These are phyloP conservation scores for Kwoniella heveanensis DNA, from an alignment of 768 basidiomycete species.

Conservation along the genomic window DNA sequence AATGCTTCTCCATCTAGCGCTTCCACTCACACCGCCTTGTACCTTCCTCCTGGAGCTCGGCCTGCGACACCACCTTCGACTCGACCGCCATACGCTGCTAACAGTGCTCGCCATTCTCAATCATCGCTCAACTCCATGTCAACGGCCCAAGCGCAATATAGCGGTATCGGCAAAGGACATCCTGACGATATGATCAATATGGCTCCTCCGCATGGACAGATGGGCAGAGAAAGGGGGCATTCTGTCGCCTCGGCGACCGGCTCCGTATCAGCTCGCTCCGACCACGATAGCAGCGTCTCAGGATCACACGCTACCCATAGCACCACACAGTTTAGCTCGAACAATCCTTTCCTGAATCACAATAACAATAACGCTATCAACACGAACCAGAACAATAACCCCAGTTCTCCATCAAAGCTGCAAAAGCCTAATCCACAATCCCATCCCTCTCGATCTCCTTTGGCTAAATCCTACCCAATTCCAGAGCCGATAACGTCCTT, in stretches of 20 bases:
- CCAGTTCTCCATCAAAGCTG: conserved; percentile 14
- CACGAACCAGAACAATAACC: background rate
- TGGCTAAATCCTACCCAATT: conserved; percentile 30
- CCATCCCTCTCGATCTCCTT: conserved; percentile 32
- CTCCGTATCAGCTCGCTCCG: conserved; percentile 20
- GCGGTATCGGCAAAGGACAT: background rate
- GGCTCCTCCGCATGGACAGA: background rate
- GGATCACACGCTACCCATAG: conserved; percentile 9
- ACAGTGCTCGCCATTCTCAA: conserved; percentile 29
- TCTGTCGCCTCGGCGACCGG: conserved; percentile 19
- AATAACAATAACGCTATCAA: conserved; percentile 2
- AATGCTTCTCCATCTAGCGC: conserved; percentile 16
- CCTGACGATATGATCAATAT: conserved; percentile 9
- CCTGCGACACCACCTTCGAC: conserved; percentile 45
- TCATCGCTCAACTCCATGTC: conserved; percentile 26
- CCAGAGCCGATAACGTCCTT: conserved; percentile 22
- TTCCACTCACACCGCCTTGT: conserved; percentile 26
- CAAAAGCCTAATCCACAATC: conserved; percentile 18
- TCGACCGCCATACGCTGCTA: conserved; percentile 14
- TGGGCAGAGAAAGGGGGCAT: conserved; percentile 18
- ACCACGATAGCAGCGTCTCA: conserved; percentile 10
- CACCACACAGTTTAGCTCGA: conserved; percentile 10
- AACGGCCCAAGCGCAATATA: conserved; percentile 27
- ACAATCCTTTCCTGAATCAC: conserved; percentile 12
- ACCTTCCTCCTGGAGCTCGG: conserved; percentile 47